Evolutionary conservation across 1,284 basidiomycete species (phyloP).

Genomic region (Ustilago vetiveriae): DNA sequence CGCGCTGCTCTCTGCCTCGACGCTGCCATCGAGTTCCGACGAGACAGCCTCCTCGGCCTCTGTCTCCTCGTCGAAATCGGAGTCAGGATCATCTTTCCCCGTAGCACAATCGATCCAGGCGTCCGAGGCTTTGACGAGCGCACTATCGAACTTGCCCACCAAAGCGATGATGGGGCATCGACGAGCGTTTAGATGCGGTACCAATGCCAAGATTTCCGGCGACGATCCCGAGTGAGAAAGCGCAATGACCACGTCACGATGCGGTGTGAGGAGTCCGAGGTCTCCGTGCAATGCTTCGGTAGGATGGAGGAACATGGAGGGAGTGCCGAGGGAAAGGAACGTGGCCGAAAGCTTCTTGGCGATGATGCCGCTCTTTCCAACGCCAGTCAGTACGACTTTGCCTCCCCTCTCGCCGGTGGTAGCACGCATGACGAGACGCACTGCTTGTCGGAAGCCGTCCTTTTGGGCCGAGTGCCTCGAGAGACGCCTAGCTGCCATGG

Average conservation of each 20-base stretch:
- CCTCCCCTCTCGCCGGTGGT: slow-evolving; percentile 56
- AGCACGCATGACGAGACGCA: slow-evolving; percentile 46
- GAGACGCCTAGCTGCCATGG: slow-evolving; percentile 42
- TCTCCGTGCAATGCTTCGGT: slow-evolving; percentile 68
- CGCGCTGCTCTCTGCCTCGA: not conserved
- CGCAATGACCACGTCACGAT: slow-evolving; percentile 65
- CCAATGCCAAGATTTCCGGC: slow-evolving; percentile 65
- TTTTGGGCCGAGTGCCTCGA: slow-evolving; percentile 32
- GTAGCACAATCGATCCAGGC: slow-evolving; percentile 66
- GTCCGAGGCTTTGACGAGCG: slow-evolving; percentile 63
- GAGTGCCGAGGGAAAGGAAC: slow-evolving; percentile 65
- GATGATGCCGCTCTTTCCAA: slow-evolving; percentile 68
- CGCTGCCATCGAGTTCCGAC: not conserved
- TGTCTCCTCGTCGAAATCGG: slow-evolving; percentile 40
- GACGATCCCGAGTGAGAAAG: slow-evolving; percentile 68
- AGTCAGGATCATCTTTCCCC: slow-evolving; percentile 58
- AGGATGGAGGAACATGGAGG: slow-evolving; percentile 67
- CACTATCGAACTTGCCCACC: slow-evolving; percentile 60
- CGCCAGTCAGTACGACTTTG: slow-evolving; percentile 67
- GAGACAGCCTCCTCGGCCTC: slow-evolving; percentile 4
- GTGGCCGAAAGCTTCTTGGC: slow-evolving; percentile 61
- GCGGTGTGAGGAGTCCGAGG: slow-evolving; percentile 66
- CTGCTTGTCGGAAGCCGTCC: slow-evolving; percentile 46
- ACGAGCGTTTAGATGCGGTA: slow-evolving; percentile 64
- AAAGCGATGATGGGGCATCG: slow-evolving; percentile 66